These are phyloP conservation scores for Sporobolomyces phaffii DNA, from an alignment of 768 basidiomycete genomes.

Conservation along the genomic window DNA sequence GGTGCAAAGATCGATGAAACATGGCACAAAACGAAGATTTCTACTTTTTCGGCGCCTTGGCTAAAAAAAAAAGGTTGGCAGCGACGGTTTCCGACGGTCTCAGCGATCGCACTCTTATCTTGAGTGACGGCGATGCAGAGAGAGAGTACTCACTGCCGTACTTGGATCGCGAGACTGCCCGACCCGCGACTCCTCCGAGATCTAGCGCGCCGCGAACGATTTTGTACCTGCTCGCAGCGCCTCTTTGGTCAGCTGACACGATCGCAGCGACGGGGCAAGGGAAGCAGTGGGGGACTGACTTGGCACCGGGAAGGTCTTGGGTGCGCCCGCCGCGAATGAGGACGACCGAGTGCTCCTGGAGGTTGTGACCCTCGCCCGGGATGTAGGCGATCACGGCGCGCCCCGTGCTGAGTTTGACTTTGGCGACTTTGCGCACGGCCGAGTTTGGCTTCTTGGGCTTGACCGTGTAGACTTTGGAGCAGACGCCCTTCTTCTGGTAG, in stretches of 20 bases:
- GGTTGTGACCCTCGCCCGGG: slow-evolving; percentile 92
- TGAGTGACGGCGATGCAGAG: no score
- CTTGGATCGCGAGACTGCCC: slow-evolving; percentile 74
- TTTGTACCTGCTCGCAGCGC: slow-evolving; percentile 65
- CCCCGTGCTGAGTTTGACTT: slow-evolving; percentile 84
- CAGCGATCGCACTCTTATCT: no score
- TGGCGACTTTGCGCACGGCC: slow-evolving; percentile 91
- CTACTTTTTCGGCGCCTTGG: slow-evolving; percentile 71
- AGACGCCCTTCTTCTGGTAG: slow-evolving; percentile 88
- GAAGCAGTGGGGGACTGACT: slow-evolving; percentile 53
- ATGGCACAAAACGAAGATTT: not conserved
- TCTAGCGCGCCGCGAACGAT: slow-evolving; percentile 87
- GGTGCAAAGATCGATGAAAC: not conserved
- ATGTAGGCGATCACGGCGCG: slow-evolving; percentile 88
- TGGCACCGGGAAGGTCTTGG: slow-evolving; percentile 95
- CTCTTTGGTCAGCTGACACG: not conserved
- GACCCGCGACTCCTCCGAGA: slow-evolving; percentile 79
- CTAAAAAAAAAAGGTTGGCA: slow-evolving; percentile 45
- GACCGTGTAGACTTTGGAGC: slow-evolving; percentile 62
- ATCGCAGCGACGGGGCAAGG: no score
- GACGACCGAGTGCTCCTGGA: slow-evolving; percentile 96
- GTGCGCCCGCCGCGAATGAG: slow-evolving; percentile 89
- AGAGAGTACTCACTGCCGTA: slow-evolving; percentile 57
- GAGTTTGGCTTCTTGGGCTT: slow-evolving; percentile 98
- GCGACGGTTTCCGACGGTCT: not conserved